Evolutionary conservation across 257 asterid species (phyloP).

Genomic region (Rauvolfia tetraphylla): DNA sequence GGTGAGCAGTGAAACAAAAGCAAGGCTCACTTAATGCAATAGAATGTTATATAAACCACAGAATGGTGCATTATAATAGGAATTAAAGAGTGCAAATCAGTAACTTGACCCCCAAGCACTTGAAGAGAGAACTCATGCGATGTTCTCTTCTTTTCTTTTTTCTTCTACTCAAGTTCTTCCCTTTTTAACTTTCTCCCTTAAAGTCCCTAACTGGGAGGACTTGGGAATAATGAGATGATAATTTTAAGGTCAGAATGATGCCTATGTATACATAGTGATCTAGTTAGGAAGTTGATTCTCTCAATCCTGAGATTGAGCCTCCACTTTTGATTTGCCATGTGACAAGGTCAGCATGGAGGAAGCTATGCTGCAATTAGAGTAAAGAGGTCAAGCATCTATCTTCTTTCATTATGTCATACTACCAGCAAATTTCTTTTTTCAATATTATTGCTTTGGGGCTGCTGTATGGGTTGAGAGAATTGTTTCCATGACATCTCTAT

Average conservation of each 20-base stretch:
- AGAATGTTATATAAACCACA: background rate
- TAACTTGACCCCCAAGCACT: background rate
- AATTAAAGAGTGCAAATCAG: too few relatives aligned
- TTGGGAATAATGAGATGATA: background rate
- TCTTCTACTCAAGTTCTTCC: background rate
- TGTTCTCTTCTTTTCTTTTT: background rate
- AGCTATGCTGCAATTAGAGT: background rate
- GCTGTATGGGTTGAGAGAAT: background rate
- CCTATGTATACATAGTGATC: background rate
- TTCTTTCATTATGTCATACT: background rate
- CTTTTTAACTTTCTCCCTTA: background rate
- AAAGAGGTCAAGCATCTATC: background rate
- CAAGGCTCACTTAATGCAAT: background rate
- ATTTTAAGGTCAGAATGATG: background rate
- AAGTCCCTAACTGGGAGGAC: background rate
- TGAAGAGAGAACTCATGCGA: background rate
- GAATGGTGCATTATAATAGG: background rate
- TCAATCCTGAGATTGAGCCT: background rate
- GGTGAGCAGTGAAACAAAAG: background rate
- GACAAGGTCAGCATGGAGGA: background rate
- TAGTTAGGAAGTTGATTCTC: background rate
- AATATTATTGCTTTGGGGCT: background rate
- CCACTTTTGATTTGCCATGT: background rate
- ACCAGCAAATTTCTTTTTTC: background rate
- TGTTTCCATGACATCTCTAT: background rate